phyloP scores from a whole-genome alignment of 2,329 filamentous ascomycete species.

The Xylaria sp. region DNA sequence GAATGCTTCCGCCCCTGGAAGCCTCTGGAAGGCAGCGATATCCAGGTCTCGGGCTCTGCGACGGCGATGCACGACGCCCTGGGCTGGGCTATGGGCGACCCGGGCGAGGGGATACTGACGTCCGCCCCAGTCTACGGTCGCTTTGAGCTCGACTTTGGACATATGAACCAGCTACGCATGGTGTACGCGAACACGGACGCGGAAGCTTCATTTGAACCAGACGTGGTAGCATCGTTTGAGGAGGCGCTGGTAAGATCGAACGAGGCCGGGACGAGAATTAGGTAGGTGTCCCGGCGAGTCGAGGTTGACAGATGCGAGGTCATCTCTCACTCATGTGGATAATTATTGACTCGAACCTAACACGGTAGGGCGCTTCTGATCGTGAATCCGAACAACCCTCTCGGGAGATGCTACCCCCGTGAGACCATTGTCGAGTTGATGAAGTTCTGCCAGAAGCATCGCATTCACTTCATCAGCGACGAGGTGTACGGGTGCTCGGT shows the following conservation, averaged over 20 bases:
- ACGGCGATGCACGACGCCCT: constrained; percentile 28
- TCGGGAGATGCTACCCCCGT: constrained; percentile 51
- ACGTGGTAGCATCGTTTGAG: constrained; percentile 43
- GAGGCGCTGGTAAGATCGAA: constrained; percentile 36
- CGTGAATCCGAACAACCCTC: constrained; percentile 57
- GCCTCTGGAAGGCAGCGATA: constrained; percentile 17
- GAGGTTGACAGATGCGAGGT: no score
- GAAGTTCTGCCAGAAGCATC: constrained; percentile 51
- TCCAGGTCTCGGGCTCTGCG: constrained; percentile 25
- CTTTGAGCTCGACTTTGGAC: constrained; percentile 42
- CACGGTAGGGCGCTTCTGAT: constrained; percentile 34
- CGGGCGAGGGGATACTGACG: constrained; percentile 30
- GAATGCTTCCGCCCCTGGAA: constrained; percentile 19
- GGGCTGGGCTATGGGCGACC: constrained; percentile 27
- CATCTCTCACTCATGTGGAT: no score
- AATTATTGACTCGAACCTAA: not conserved
- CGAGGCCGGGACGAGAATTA: constrained; percentile 37
- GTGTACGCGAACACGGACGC: constrained; percentile 44
- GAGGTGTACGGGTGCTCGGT: constrained; percentile 60
- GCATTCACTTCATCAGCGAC: constrained; percentile 58
- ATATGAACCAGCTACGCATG: constrained; percentile 37
- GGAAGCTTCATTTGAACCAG: constrained; percentile 43
- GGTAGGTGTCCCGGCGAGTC: not conserved
- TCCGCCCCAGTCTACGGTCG: constrained; percentile 39
- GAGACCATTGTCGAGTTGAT: constrained; percentile 48